phyloP scores from a whole-genome alignment of 2,329 filamentous ascomycete genomes.

The Paradendryphiella salina region DNA sequence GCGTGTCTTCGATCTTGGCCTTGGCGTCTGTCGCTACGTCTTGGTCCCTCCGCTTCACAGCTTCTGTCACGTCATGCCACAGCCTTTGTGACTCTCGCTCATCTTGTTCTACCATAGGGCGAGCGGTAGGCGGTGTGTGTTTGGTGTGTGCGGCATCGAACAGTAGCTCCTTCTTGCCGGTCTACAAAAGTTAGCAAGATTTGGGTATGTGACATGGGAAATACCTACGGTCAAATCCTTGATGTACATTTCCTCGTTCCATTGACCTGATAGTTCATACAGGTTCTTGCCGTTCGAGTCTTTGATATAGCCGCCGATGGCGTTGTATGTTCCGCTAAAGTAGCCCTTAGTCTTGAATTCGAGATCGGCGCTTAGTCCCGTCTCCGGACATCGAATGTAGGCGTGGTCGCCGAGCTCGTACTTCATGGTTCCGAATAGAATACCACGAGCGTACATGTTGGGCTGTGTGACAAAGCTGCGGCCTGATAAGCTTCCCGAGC shows the following conservation, averaged over 20 bases:
- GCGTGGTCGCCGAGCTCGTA: conserved; percentile 98
- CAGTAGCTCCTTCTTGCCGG: conserved; percentile 82
- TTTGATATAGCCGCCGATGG: conserved; percentile 88
- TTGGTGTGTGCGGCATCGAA: conserved; percentile 83
- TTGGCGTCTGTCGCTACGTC: conserved; percentile 91
- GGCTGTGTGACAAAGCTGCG: conserved; percentile 89
- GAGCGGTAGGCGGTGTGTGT: conserved; percentile 71
- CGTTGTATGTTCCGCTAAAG: conserved; percentile 94
- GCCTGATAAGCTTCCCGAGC: conserved; percentile 13
- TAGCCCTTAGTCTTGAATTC: conserved; percentile 99
- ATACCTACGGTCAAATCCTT: conserved; percentile 73
- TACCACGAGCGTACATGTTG: conserved; percentile 98
- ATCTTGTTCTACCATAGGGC: conserved; percentile 82
- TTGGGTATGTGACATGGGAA: neutral
- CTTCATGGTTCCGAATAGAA: conserved; percentile 98
- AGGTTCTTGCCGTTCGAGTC: conserved; percentile 82
- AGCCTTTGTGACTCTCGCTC: conserved; percentile 87
- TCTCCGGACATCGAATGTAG: conserved; percentile 86
- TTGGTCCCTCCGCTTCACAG: conserved; percentile 83
- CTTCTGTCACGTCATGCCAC: conserved; percentile 80
- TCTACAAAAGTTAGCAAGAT: conserved; percentile 57
- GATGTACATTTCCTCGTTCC: conserved; percentile 94
- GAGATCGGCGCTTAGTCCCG: conserved; percentile 82
- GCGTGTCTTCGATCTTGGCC: conserved; percentile 90
- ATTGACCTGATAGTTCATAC: conserved; percentile 87